A percentile compares a stretch with the other conserved stretches of the same genome.
Conservation (phyloP, 768 basidiomycete species). For the Amanita molliuscula region DNA sequence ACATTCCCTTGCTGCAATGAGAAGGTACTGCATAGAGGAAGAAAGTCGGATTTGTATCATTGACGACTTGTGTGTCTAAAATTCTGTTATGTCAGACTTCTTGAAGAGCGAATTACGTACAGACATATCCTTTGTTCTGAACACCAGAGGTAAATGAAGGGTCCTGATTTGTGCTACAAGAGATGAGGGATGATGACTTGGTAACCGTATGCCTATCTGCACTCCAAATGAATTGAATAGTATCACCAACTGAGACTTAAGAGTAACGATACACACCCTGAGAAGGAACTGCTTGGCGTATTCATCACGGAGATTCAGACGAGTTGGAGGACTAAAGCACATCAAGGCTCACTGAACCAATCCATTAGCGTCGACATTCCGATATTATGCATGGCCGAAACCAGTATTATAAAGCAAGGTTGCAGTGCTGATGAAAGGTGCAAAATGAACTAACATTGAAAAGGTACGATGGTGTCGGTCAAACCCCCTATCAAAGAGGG, state of each 20-base stretch:
- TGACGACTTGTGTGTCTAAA: conserved; percentile 58
- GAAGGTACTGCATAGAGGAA: conserved; percentile 62
- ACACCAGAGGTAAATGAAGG: conserved; percentile 53
- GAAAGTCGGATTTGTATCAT: conserved; percentile 63
- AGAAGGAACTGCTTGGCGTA: conserved; percentile 33
- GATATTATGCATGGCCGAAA: conserved; percentile 6
- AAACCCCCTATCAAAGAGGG: conserved; percentile 64
- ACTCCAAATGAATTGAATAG: conserved; percentile 67
- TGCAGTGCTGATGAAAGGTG: conserved; percentile 43
- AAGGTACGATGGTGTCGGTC: conserved; percentile 27
- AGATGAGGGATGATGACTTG: conserved; percentile 52
- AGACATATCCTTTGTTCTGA: conserved; percentile 55
- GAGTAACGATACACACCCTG: conserved; percentile 67
- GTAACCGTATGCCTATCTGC: conserved; percentile 80
- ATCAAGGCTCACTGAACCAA: not conserved
- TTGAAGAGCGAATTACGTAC: conserved; percentile 24
- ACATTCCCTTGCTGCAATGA: conserved; percentile 82
- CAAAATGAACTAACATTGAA: conserved; percentile 51
- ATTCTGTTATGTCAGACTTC: conserved; percentile 8
- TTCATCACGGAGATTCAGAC: conserved; percentile 5
- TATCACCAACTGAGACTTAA: conserved; percentile 74
- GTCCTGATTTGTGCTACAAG: conserved; percentile 66
- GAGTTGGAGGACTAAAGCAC: not conserved
- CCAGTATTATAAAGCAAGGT: conserved; percentile 42
- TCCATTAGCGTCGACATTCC: not conserved